Percentiles rank a stretch among this genome's conserved stretches.
These are phyloP conservation scores for Coniochaeta hoffmannii DNA, from an alignment of 2,329 filamentous ascomycete genomes.

Conservation along the genomic window DNA sequence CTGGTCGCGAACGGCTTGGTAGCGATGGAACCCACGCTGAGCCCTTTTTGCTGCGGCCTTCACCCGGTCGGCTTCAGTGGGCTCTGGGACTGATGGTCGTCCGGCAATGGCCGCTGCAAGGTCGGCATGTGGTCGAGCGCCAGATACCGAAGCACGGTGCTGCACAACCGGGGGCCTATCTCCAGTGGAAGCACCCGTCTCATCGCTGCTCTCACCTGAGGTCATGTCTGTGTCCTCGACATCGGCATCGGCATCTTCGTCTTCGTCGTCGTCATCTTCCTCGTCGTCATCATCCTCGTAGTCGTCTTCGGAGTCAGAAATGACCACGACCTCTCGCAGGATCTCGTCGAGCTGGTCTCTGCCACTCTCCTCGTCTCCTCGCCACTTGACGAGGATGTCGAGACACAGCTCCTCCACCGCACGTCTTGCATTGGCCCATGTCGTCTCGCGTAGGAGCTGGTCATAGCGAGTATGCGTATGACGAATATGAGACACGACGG, in stretches of 20 bases:
- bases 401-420: slow-evolving; percentile 54
- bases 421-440: slow-evolving; percentile 52
- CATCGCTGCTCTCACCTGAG: slow-evolving; percentile 1
- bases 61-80: not conserved
- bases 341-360: slow-evolving; percentile 62
- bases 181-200: slow-evolving; percentile 7
- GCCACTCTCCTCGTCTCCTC: slow-evolving; percentile 62
- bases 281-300: slow-evolving; percentile 31
- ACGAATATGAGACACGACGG: slow-evolving; percentile 58
- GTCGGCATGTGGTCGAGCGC: not conserved
- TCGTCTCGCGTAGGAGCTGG: slow-evolving; percentile 48
- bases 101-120: not conserved
- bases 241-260: slow-evolving; percentile 26
- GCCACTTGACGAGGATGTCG: slow-evolving; percentile 63
- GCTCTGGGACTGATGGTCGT: not conserved
- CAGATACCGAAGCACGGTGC: not conserved
- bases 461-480: slow-evolving; percentile 63
- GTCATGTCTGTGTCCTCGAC: slow-evolving; percentile 6
- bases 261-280: slow-evolving; percentile 27
- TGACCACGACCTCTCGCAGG: slow-evolving; percentile 57
- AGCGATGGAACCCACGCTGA: slow-evolving; percentile 38
- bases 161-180: not conserved
- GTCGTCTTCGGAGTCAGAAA: slow-evolving; percentile 51
- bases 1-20: slow-evolving; percentile 26
- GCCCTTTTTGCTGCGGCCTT: slow-evolving; percentile 24